Base-by-base conservation (phyloP, 495 filamentous ascomycete species). In the Glonium stellatum region DNA sequence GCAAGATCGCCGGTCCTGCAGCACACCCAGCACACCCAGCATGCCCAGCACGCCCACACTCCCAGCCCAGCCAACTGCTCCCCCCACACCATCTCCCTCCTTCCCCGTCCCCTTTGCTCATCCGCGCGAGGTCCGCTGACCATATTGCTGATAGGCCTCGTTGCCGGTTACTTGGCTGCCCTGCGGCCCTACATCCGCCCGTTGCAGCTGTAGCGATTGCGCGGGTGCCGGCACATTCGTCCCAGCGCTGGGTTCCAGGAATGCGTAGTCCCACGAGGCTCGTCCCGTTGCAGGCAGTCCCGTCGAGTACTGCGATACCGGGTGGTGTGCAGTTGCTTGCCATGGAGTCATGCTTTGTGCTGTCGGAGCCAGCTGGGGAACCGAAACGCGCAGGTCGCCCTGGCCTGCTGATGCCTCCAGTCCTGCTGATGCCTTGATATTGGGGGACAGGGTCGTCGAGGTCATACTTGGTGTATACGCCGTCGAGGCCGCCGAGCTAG, bases 121-220 rank as follows among this genome's bases (percentile, higher is more conserved):
- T 2, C 59, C 65, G n/a, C 62, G 61, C 48, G 65, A 61, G 44
- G 65, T 68, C 36, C 65, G 61, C 55, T 68, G 65, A 53, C 59
- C 65, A 47, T 68, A 68, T 21, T 57, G 61, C 42, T 68, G 62
- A 55, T 68, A 68, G 27, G 58, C 23, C 39, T 57, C 59, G 58
- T 61, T 61, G 57, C 48, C 57, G 15, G 55, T 39, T 39, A 63
- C 19, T 49, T 67, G 64, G 48, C 52, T 57, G 6, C 54, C 23
- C 23, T 67, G 57, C n/a, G 58, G 37, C 51, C 54, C 60, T 31
- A 62, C 58, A 34, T 62, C 65, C 36, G 62, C 55, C 35, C 59
- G 65, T 60, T 64, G 65, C 54, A 67, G 50, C 31, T 67, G 65
- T 58, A 64, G 58, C 46, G 65, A 67, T 62, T 65, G 65, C 58